Evolutionary conservation across 139 green algal genomes (phyloP).

Genomic region (Mychonastes homosphaera): DNA sequence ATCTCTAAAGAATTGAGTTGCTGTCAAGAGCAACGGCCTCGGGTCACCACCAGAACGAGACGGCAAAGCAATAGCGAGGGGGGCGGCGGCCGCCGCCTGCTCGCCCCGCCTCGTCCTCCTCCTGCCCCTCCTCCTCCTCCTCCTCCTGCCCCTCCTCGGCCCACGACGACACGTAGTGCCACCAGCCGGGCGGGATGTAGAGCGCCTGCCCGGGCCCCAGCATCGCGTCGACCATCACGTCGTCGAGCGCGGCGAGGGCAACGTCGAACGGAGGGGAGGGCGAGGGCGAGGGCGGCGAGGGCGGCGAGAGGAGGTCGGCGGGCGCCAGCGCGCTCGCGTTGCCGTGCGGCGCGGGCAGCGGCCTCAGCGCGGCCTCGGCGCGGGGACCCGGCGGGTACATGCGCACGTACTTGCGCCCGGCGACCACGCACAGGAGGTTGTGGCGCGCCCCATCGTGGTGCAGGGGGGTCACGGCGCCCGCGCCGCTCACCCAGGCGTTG

Average conservation of each 20-base stretch:
- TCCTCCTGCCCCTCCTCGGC: too few relatives aligned
- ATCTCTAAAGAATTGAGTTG: too few relatives aligned
- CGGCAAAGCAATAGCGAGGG: too few relatives aligned
- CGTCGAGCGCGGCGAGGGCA: slow-evolving; percentile 35
- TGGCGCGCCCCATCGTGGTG: slow-evolving; percentile 52
- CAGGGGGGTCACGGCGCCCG: slow-evolving; percentile 76
- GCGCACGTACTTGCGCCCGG: slow-evolving; percentile 86
- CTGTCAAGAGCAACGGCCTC: too few relatives aligned
- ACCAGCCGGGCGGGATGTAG: slow-evolving; percentile 82
- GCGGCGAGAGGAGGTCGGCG: neutral
- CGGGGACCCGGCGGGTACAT: too few relatives aligned
- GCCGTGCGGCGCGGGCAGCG: slow-evolving; percentile 27
- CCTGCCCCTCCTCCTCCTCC: too few relatives aligned
- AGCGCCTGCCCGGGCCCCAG: slow-evolving; percentile 71
- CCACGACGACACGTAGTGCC: slow-evolving; percentile 94
- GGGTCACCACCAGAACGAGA: too few relatives aligned
- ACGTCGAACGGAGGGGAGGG: slow-evolving; percentile 23
- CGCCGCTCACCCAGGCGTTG: slow-evolving; percentile 88
- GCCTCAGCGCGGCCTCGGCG: too few relatives aligned
- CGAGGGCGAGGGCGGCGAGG: too few relatives aligned
- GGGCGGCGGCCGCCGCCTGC: too few relatives aligned
- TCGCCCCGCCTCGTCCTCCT: too few relatives aligned
- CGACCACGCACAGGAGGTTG: slow-evolving; percentile 29
- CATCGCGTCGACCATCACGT: slow-evolving; percentile 49
- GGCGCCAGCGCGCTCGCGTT: slow-evolving; percentile 28